Evolutionary conservation across 768 basidiomycete genomes (phyloP), one percentile per base, ranked within the genome.

Genomic region (Lentinus tigrinus): DNA sequence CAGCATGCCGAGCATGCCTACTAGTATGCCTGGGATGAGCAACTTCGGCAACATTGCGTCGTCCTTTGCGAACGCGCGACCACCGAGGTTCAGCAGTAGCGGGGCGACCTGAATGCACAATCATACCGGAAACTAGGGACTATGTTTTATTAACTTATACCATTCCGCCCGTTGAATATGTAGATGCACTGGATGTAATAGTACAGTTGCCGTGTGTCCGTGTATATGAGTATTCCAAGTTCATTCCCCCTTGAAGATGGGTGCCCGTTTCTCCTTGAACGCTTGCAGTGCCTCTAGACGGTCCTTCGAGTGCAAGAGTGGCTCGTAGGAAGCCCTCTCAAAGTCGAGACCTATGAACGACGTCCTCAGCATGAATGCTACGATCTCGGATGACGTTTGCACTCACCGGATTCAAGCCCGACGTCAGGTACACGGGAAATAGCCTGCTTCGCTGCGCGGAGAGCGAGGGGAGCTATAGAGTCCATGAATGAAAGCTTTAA

Each of bases 371-470:
- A 11, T 4, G n/a, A n/a, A n/a, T n/a, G n/a, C 16, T 24, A 21
- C 16, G 5, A n/a, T 47, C 40, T 37, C 13, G 13, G 27, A 21
- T 17, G n/a, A 43, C 4, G 16, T 11, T 2, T 2, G 19, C 1
- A 64, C 70, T 60, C 59, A 83, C 91, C 91, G 56, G 85, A 81
- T 73, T 95, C 93, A 7, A 95, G 75, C 3, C 88, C 75, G 14
- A 94, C 76, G 65, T 93, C 88, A n/a, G 81, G 78, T 19, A 93
- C 90, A 24, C 88, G 81, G 14, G 89, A 88, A 48, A 95, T 87
- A 9, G 91, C 90, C 63, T 85, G 83, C 67, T 96, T 96, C 5
- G 94, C 93, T 7, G 93, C 92, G n/a, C 86, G 80, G 38, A 95
- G 78, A 3, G 94, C 92, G 23, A 96, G 71, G 17, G 94, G 94